These are phyloP conservation scores for Erigeron philadelphicus DNA, from an alignment of 140 eudicot species.

Conservation along the genomic window DNA sequence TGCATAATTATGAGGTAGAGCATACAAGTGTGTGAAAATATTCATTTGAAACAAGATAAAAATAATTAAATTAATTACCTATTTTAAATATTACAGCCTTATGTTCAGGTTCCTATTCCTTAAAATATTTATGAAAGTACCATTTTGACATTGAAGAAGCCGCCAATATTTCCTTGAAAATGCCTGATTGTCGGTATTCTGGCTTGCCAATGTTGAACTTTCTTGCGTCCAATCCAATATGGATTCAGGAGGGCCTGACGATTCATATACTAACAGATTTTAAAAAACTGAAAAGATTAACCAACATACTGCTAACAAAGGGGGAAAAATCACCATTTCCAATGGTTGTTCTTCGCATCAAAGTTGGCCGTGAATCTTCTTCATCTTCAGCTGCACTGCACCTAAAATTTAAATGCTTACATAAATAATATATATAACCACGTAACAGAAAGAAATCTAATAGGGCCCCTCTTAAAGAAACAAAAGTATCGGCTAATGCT, in stretches of 20 bases:
- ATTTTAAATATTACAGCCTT: constrained; percentile 11
- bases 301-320: constrained; percentile 3
- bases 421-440: constrained; percentile 8
- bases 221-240: constrained; percentile 96
- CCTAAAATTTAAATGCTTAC: constrained; percentile 33
- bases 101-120: constrained; percentile 16
- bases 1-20: no score
- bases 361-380: constrained; percentile 58
- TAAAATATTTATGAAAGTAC: constrained; percentile 31
- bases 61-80: neutral
- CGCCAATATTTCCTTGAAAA: constrained; percentile 98
- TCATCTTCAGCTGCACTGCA: constrained; percentile 95
- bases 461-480: no score
- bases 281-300: neutral
- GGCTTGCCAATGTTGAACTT: constrained; percentile 69
- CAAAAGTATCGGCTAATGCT: no score
- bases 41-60: neutral
- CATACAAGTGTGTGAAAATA: no score
- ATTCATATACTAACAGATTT: constrained; percentile 14
- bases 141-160: constrained; percentile 99
- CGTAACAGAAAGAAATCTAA: neutral
- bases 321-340: constrained; percentile 71
- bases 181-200: constrained; percentile 69
- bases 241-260: constrained; percentile 90
- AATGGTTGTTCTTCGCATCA: constrained; percentile 86